Percentiles rank a stretch among this genome's conserved stretches.
phyloP scores from a whole-genome alignment of 306 rosid species.

The Carpinus viminea region DNA sequence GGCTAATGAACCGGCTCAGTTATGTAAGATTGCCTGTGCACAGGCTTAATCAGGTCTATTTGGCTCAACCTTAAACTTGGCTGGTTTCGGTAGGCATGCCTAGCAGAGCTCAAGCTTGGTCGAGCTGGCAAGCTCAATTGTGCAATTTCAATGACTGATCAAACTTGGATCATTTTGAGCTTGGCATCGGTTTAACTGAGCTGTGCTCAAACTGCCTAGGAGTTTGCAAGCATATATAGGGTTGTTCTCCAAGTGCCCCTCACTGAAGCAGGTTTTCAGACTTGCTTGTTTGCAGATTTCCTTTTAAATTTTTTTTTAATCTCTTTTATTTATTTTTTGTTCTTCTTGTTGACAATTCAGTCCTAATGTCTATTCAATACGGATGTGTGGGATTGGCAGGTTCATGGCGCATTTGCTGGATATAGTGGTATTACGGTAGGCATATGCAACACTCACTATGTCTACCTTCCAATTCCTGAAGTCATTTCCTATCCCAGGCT shows the following conservation, averaged over 20 bases:
- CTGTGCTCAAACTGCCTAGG: neutral
- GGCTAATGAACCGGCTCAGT: neutral
- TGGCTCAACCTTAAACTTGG: neutral
- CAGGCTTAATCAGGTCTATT: neutral
- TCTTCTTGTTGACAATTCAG: neutral
- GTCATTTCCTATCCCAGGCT: slow-evolving; percentile 82
- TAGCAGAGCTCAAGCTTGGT: neutral
- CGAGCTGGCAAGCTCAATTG: neutral
- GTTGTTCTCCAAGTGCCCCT: neutral
- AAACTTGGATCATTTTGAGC: neutral
- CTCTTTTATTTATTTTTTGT: neutral
- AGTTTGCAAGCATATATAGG: neutral
- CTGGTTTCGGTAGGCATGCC: neutral
- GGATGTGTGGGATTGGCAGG: slow-evolving; percentile 54
- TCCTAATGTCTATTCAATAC: neutral
- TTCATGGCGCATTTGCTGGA: slow-evolving; percentile 98
- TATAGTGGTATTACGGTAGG: slow-evolving; percentile 95
- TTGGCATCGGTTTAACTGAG: neutral
- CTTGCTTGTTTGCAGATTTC: neutral
- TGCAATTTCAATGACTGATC: neutral
- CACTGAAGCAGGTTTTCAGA: neutral
- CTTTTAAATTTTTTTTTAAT: neutral
- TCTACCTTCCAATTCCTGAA: slow-evolving; percentile 90
- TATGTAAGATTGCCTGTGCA: neutral
- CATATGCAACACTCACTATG: slow-evolving; percentile 94